Conservation (phyloP, 2,329 filamentous ascomycete species). For the Xylaria sp. region DNA sequence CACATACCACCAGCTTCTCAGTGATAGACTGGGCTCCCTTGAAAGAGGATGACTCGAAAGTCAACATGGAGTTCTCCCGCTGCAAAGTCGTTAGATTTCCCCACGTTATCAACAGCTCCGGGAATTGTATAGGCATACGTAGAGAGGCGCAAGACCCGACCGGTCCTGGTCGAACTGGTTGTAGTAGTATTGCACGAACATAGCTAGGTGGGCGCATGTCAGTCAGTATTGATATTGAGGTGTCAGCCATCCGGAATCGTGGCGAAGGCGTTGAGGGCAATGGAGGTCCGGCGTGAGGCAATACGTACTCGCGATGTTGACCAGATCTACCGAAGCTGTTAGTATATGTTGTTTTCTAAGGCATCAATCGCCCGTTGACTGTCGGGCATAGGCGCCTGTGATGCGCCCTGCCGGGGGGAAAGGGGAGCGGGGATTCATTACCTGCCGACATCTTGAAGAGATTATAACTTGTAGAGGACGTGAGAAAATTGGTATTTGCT, state of each 20-base stretch:
- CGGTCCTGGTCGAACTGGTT: slow-evolving; percentile 79
- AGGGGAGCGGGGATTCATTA: not conserved
- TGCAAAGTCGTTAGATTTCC: slow-evolving; percentile 42
- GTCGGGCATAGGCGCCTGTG: not conserved
- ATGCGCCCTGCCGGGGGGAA: not conserved
- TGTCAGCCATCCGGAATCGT: slow-evolving; percentile 2
- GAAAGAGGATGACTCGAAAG: slow-evolving; percentile 75
- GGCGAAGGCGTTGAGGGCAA: not conserved
- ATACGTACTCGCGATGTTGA: slow-evolving; percentile 16
- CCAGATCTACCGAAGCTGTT: not conserved
- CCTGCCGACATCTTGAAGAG: not conserved
- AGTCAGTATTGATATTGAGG: slow-evolving; percentile 21
- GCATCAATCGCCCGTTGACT: not conserved
- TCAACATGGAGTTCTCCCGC: slow-evolving; percentile 87
- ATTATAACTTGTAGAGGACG: not conserved
- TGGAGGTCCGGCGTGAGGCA: not conserved
- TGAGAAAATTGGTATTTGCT: not conserved
- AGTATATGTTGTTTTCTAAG: not conserved
- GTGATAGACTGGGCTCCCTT: slow-evolving; percentile 69
- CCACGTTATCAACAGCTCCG: not conserved
- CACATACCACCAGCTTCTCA: slow-evolving; percentile 77
- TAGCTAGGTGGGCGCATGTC: slow-evolving; percentile 55
- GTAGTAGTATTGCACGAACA: slow-evolving; percentile 93
- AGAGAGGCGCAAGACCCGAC: slow-evolving; percentile 67
- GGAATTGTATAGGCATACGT: slow-evolving; percentile 62